Base-by-base conservation (phyloP, 176 grass and related monocot species). In the Coix lacrymajobi region DNA sequence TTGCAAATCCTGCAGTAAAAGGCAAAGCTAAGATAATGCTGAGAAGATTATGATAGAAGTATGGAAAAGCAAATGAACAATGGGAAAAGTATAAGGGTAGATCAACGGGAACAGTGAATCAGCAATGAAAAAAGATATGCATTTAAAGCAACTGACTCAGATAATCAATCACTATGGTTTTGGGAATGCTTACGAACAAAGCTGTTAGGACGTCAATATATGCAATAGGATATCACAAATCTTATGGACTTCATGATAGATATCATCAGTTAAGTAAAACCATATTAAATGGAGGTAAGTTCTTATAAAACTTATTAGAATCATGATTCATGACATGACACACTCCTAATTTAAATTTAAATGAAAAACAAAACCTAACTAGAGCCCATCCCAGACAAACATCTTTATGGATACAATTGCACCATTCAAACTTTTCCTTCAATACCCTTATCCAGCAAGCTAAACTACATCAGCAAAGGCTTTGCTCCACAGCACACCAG, bases 1-100 rank as follows among this genome's bases (percentile, higher is more conserved):
- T 83, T 98, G 92, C 78, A 98, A 93, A 80, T 95, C 96, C 92
- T 97, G 84, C 78, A 84, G 69, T 31, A 73, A 80, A 86, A 65
- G 81, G 32, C 40, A 69, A 66, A 68, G 45, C 26, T 78, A 88
- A 66, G 57, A 62, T 10, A 80, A 24, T 69, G 43, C 38, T 41
- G 19, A 41, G 26, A 29, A 73, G 54, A 84, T 60, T 67, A 67
- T 24, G 20, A 79, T 12, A 48, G 5, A n/a, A 73, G 15, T 36
- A 58, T n/a, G 67, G 25, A 69, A 22, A 60, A 29, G 15, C 67
- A 25, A 69, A 68, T 33, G 24, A 4, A 22, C 48, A 52, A 74
- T 69, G 22, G 45, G 48, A 48, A 75, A 24, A 46, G 31, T 76
- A 40, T n/a, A 69, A 19, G 37, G 11, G 38, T 38, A 67, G 37